phyloP scores from a whole-genome alignment of 1,139 yeast genomes.

The Saccharomyces hybrid region DNA sequence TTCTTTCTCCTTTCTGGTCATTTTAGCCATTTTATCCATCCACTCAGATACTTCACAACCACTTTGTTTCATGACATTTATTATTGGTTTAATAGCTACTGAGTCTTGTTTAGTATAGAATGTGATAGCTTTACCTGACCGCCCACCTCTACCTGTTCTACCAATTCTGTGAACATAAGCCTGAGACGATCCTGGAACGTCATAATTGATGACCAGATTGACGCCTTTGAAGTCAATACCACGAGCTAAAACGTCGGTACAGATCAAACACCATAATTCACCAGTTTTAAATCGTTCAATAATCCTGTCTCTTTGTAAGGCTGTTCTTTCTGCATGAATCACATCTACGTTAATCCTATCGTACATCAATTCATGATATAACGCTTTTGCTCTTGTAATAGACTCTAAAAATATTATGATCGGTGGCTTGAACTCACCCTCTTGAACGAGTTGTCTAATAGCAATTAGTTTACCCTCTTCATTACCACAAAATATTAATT shows the following conservation, averaged over 20 bases:
- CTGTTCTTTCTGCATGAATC: constrained; percentile 92
- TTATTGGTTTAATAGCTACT: constrained; percentile 67
- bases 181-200: constrained; percentile 91
- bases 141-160: constrained; percentile 96
- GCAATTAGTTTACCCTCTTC: constrained; percentile 94
- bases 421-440: constrained; percentile 88
- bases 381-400: constrained; percentile 87
- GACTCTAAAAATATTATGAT: constrained; percentile 88
- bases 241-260: constrained; percentile 92
- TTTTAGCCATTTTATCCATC: constrained; percentile 73
- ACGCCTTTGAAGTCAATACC: constrained; percentile 98
- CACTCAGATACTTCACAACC: constrained; percentile 71
- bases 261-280: constrained; percentile 90
- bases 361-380: constrained; percentile 84
- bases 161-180: constrained; percentile 97
- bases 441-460: constrained; percentile 76
- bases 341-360: constrained; percentile 92
- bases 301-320: constrained; percentile 77
- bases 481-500: constrained; percentile 77
- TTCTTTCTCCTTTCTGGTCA: constrained; percentile 61
- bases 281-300: constrained; percentile 82
- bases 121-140: constrained; percentile 79
- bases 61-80: constrained; percentile 94
- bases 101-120: constrained; percentile 89
- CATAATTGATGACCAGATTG: constrained; percentile 88